Percentiles rank a stretch among this genome's conserved stretches.
phyloP scores from a whole-genome alignment of 1,284 basidiomycete genomes.

The Pyrrhoderma noxium region DNA sequence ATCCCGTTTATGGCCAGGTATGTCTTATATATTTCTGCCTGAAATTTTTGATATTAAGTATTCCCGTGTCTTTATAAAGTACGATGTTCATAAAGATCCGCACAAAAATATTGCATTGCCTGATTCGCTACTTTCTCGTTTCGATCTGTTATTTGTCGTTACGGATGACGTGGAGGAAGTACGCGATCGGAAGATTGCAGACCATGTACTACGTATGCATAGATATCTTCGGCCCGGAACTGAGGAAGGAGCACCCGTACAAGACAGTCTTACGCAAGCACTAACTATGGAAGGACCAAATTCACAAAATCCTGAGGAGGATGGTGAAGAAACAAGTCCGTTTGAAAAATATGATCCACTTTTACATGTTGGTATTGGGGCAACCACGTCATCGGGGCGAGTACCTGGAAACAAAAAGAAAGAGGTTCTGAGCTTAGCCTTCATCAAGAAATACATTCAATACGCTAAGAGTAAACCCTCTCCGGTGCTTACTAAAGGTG shows the following conservation, averaged over 20 bases:
- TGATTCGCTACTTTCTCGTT: conserved; percentile 97
- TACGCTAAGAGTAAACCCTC: conserved; percentile 88
- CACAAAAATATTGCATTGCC: conserved; percentile 98
- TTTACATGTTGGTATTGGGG: conserved; percentile 72
- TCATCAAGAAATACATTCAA: conserved; percentile 99
- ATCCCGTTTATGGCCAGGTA: conserved; percentile 97
- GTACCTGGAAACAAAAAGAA: conserved; percentile 57
- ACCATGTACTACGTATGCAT: conserved; percentile 97
- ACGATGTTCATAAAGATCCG: conserved; percentile 99
- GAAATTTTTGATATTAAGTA: neutral
- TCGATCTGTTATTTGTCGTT: conserved; percentile 96
- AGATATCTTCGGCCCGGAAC: conserved; percentile 94
- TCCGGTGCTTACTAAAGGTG: conserved; percentile 86
- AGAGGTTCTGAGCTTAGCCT: conserved; percentile 88
- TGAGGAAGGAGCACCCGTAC: conserved; percentile 87
- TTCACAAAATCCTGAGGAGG: conserved; percentile 46
- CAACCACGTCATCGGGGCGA: conserved; percentile 47
- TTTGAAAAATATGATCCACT: conserved; percentile 98
- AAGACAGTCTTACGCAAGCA: conserved; percentile 84
- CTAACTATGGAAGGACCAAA: conserved; percentile 76
- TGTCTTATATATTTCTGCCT: conserved; percentile 23
- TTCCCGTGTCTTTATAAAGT: conserved; percentile 44
- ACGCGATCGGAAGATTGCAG: conserved; percentile 90
- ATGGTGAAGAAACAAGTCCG: conserved; percentile 65
- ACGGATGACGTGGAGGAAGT: conserved; percentile 97